A percentile compares a stretch with the other conserved stretches of the same genome.
These are phyloP conservation scores for Ceratobasidium sp. DNA, from an alignment of 1,284 basidiomycete species.

Conservation along the genomic window DNA sequence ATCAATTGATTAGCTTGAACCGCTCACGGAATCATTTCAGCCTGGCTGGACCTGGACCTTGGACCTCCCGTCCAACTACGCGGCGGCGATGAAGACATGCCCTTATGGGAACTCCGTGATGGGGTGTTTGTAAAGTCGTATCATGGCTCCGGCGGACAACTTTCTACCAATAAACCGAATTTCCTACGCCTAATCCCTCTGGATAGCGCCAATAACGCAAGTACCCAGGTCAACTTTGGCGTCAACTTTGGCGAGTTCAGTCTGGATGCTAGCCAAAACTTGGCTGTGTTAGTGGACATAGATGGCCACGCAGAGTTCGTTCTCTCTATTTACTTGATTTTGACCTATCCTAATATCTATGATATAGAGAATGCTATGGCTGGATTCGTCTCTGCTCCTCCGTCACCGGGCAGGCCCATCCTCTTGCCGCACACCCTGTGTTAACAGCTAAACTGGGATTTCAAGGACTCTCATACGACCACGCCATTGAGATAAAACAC, in stretches of 20 bases:
- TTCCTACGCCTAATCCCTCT: not conserved
- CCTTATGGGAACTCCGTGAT: not conserved
- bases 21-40: not conserved
- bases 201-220: not conserved
- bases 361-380: not conserved
- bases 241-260: slow-evolving; percentile 5
- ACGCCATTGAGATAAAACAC: slow-evolving; percentile 17
- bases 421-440: slow-evolving; percentile 2
- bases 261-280: slow-evolving; percentile 5
- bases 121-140: not conserved
- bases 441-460: not conserved
- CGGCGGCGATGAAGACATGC: not conserved
- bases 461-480: not conserved
- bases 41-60: slow-evolving; percentile 17
- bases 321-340: not conserved
- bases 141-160: too few species aligned
- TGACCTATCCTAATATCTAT: not conserved
- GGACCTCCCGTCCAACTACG: not conserved
- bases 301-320: slow-evolving; percentile 7
- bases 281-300: not conserved
- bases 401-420: slow-evolving; percentile 1
- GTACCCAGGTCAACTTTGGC: not conserved
- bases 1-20: not conserved
- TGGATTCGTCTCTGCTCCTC: slow-evolving; percentile 17
- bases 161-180: not conserved